Evolutionary conservation across 2,329 filamentous ascomycete genomes (phyloP).

Genomic region (Apiospora phragmitis): DNA sequence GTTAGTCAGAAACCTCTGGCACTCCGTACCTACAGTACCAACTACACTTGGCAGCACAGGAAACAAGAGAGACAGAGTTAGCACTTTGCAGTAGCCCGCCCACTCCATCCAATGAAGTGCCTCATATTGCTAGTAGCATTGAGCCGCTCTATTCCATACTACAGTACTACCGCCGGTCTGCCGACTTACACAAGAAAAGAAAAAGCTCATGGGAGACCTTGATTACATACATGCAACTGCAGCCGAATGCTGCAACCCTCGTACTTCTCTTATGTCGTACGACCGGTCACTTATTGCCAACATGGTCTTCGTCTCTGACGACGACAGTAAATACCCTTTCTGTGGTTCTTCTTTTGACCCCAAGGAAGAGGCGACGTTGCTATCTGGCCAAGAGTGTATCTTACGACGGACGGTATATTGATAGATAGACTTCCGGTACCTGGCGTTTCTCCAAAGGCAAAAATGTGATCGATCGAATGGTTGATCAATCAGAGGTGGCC

Average conservation of each 20-base stretch:
- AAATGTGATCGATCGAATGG: not conserved
- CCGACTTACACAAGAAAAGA: slow-evolving; percentile 2
- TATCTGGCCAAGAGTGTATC: not conserved
- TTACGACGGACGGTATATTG: not conserved
- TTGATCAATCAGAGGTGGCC: not conserved
- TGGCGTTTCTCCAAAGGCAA: not conserved
- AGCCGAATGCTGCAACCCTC: not conserved
- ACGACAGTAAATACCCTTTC: not conserved
- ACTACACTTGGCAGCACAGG: not conserved
- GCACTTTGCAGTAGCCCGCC: not conserved
- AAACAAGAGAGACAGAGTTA: not conserved
- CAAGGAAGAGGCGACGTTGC: not conserved
- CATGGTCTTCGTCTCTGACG: not conserved
- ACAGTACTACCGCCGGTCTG: not conserved
- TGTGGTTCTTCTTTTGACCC: not conserved
- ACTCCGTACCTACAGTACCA: not conserved
- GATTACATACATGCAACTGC: not conserved
- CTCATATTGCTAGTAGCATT: not conserved
- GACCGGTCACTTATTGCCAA: not conserved
- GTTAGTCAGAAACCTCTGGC: not conserved
- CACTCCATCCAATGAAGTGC: not conserved
- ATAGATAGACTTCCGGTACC: not conserved
- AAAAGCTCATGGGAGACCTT: not conserved
- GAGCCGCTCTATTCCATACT: not conserved
- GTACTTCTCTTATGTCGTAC: not conserved